Percentiles rank a stretch among this genome's conserved stretches.
phyloP scores from a whole-genome alignment of 441 rosid genomes.

The Erodium trifolium region DNA sequence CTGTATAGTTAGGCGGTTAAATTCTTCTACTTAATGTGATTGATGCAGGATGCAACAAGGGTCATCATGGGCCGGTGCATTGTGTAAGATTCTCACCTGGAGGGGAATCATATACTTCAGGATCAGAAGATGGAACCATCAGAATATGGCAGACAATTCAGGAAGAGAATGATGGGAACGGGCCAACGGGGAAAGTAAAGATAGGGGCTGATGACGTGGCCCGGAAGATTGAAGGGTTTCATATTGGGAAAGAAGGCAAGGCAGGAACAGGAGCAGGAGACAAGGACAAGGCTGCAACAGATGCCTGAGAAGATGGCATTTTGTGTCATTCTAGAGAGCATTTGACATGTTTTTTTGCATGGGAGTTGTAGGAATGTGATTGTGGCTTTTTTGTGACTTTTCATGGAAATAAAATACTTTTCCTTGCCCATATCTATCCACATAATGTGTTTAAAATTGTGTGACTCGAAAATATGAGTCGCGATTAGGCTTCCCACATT shows the following conservation, averaged over 20 bases:
- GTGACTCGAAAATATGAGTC: too few relatives aligned
- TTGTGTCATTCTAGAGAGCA: background rate
- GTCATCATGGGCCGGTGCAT: slow-evolving; percentile 97
- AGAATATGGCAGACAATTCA: slow-evolving; percentile 80
- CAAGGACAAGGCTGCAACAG: slow-evolving; percentile 25
- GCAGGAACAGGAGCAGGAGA: slow-evolving; percentile 27
- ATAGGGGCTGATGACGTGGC: slow-evolving; percentile 57
- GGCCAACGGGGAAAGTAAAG: slow-evolving; percentile 49
- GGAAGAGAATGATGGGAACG: slow-evolving; percentile 43
- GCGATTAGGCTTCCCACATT: too few relatives aligned
- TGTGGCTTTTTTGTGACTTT: background rate
- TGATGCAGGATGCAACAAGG: slow-evolving; percentile 83
- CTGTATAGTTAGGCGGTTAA: background rate
- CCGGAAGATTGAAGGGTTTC: slow-evolving; percentile 54
- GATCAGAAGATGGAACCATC: slow-evolving; percentile 95
- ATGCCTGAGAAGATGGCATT: slow-evolving; percentile 17
- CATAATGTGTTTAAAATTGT: too few relatives aligned
- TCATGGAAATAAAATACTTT: background rate
- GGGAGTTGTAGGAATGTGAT: background rate
- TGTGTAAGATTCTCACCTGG: slow-evolving; percentile 86
- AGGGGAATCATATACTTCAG: slow-evolving; percentile 92
- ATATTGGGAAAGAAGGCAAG: slow-evolving; percentile 24
- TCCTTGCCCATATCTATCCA: too few relatives aligned
- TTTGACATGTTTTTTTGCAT: background rate
- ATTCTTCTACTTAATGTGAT: slow-evolving; percentile 2